These are phyloP conservation scores for Verticillium longisporum DNA, from an alignment of 2,329 filamentous ascomycete genomes.

Conservation along the genomic window DNA sequence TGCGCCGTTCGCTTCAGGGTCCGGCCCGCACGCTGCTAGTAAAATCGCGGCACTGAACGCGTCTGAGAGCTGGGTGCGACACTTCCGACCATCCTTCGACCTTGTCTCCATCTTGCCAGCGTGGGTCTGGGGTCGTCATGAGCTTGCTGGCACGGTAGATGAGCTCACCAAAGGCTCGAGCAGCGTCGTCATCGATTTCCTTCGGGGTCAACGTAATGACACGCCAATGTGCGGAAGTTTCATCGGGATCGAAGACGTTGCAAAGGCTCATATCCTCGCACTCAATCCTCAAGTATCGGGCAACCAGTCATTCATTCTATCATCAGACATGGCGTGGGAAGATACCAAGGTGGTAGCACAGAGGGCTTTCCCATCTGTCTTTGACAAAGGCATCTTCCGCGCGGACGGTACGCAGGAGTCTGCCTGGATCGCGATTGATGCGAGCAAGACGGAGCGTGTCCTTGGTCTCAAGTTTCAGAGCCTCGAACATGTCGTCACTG, in stretches of 20 bases:
- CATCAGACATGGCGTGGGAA: neutral
- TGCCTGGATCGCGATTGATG: slow-evolving; percentile 11
- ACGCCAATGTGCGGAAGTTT: slow-evolving; percentile 16
- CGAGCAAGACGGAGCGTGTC: slow-evolving; percentile 19
- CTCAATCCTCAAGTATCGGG: neutral
- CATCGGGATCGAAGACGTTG: slow-evolving; percentile 29
- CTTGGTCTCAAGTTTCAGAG: slow-evolving; percentile 23
- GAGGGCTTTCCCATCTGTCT: slow-evolving; percentile 1
- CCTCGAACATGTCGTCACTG: slow-evolving; percentile 24
- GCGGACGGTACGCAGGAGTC: neutral
- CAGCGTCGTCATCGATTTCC: slow-evolving; percentile 19
- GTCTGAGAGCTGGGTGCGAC: slow-evolving; percentile 17
- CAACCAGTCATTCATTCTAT: neutral
- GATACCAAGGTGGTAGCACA: neutral
- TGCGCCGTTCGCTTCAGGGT: neutral
- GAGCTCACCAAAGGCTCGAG: slow-evolving; percentile 23
- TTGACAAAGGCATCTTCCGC: neutral
- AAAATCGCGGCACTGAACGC: neutral
- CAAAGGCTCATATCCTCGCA: neutral
- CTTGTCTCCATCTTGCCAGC: slow-evolving; percentile 16
- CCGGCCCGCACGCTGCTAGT: neutral
- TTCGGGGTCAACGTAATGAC: slow-evolving; percentile 19
- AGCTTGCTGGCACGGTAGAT: slow-evolving; percentile 18
- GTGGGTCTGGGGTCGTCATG: slow-evolving; percentile 24
- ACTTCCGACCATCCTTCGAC: slow-evolving; percentile 24